Evolutionary conservation across 805 yeast genomes (phyloP), one percentile per base, ranked within the genome.

Genomic region (Wickerhamomyces canadensis): DNA sequence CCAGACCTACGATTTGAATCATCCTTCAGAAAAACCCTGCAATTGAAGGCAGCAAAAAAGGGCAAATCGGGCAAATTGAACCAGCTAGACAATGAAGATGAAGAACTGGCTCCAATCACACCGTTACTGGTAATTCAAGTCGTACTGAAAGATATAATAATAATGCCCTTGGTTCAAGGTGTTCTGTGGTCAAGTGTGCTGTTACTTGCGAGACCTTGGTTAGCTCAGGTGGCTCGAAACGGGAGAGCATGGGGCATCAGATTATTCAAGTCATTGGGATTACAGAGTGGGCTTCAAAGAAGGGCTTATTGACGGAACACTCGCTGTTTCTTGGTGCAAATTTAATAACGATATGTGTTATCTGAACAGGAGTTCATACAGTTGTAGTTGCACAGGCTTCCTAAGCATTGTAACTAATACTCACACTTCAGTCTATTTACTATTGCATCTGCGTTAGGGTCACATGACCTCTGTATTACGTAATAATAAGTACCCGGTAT

Each of bases 1-100:
- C 89, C 89, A 1, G 91, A 83, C 48, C 58, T 82, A 18, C 64
- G 91, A 31, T 81, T 80, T 48, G 85, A 80, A 49, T 71, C 78
- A 38, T 63, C 83, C 3, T 82, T 82, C 53, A 55, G 65, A 44
- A 60, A 65, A 25, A 62, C 72, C 1, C 43, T 67, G 12, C 21
- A 35, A 6, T 3, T 23, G 8, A 38, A 28, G 14, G 35, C 40
- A 4, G 7, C 19, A 3, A 34, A 46, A 3, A 34, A 43, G 21
- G 38, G 42, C 3, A 22, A 31, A 19, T n/a, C 18, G 22, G 17
- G 27, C 32, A 19, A 8, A 5, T 19, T 16, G 9, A 13, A 19
- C 12, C 15, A 15, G 5, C 7, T 4, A 12, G 13, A 33, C 18
- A 22, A 15, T 16, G 15, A 23, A 22, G 30, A 33, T 16, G 34